phyloP scores from a whole-genome alignment of 768 basidiomycete species.

The Mycena alexandri region DNA sequence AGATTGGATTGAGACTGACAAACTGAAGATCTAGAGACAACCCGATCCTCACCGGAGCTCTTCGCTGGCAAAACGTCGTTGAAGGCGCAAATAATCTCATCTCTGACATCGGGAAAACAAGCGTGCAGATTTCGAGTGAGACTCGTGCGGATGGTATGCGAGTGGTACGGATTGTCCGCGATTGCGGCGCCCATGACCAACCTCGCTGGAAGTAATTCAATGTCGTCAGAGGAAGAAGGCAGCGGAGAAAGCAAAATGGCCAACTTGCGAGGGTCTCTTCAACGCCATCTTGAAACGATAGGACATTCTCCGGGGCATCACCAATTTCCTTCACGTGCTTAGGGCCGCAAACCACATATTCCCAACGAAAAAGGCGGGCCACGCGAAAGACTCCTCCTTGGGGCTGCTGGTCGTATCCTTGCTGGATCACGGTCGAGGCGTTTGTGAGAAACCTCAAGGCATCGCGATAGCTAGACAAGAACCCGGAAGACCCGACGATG shows the following conservation, averaged over 20 bases:
- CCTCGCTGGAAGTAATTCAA: background rate
- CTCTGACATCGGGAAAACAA: constrained; percentile 24
- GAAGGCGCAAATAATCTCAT: constrained; percentile 28
- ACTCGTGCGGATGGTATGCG: background rate
- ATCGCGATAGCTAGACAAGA: too few relatives aligned
- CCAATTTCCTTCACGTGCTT: constrained; percentile 8
- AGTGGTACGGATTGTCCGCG: constrained; percentile 11
- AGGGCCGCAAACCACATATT: constrained; percentile 10
- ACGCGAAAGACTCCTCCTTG: constrained; percentile 16
- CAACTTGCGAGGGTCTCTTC: background rate
- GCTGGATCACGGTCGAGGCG: background rate
- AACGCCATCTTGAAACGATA: background rate
- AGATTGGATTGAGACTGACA: background rate
- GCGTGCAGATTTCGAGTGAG: constrained; percentile 22
- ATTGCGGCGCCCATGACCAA: constrained; percentile 7
- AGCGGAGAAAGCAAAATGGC: background rate
- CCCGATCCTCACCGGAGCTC: background rate
- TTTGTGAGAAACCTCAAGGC: too few relatives aligned
- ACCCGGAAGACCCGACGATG: too few relatives aligned
- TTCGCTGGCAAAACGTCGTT: constrained; percentile 7
- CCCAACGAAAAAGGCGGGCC: constrained; percentile 2
- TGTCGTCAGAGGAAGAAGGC: background rate
- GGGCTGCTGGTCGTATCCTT: constrained; percentile 5
- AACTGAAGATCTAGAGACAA: background rate
- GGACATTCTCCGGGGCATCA: constrained; percentile 1